Evolutionary conservation across 108 stramenopile species (phyloP).

Genomic region (Nannochloropsis salina): DNA sequence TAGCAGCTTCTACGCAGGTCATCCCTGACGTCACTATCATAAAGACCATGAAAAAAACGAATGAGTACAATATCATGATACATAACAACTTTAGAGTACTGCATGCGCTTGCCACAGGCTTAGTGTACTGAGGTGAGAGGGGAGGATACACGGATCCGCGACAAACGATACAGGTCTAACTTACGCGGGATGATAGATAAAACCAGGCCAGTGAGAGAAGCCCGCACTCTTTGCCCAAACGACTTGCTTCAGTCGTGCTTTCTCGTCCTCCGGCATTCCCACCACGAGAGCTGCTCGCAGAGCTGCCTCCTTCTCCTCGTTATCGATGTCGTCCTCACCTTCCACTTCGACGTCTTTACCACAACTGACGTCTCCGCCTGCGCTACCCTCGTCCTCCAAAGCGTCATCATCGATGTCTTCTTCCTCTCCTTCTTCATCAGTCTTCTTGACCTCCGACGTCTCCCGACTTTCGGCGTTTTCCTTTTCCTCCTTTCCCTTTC

Average conservation of each 20-base stretch:
- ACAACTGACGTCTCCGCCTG: not conserved
- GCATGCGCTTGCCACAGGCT: no score
- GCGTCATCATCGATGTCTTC: slow-evolving; percentile 17
- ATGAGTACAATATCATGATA: not conserved
- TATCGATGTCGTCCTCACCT: not conserved
- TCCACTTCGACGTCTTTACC: not conserved
- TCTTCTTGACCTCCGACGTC: not conserved
- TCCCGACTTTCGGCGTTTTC: no score
- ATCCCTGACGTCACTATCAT: not conserved
- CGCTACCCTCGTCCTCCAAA: slow-evolving; percentile 10
- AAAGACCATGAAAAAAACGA: not conserved
- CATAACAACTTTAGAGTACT: not conserved
- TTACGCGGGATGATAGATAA: slow-evolving; percentile 6
- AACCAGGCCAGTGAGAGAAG: slow-evolving; percentile 9
- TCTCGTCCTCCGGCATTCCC: not conserved
- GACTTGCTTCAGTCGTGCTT: not conserved
- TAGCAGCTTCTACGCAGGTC: slow-evolving; percentile 14
- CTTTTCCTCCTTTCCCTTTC: no score
- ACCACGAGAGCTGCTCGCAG: not conserved
- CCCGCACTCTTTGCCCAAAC: slow-evolving; percentile 3
- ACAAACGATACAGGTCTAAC: not conserved
- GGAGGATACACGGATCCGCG: no score
- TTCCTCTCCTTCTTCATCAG: not conserved
- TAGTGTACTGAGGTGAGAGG: no score
- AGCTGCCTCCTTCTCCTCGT: not conserved